These are phyloP conservation scores for Rhynchospora pubera DNA, from an alignment of 176 grass and related monocot species.

Conservation along the genomic window DNA sequence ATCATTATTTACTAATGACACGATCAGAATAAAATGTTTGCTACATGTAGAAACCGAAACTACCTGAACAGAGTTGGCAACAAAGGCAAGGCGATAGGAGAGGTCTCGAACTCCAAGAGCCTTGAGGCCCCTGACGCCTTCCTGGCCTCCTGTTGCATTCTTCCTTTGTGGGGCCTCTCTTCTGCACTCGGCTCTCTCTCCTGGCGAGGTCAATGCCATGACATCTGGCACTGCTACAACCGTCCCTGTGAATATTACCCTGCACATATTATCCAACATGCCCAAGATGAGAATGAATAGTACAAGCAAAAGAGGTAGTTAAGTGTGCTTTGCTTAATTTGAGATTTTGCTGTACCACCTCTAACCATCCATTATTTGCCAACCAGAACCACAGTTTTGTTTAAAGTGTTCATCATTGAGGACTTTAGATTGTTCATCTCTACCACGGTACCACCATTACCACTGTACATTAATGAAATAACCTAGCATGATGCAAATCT, in stretches of 20 bases:
- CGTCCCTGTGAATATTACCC: conserved; percentile 82
- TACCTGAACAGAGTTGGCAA: conserved; percentile 93
- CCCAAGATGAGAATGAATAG: neutral
- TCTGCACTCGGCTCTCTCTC: conserved; percentile 89
- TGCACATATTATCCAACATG: conserved; percentile 20
- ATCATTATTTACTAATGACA: neutral
- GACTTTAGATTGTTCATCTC: neutral
- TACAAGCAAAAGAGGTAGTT: neutral
- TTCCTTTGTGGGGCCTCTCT: conserved; percentile 79
- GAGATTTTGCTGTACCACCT: neutral
- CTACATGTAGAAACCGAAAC: conserved; percentile 13
- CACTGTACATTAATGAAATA: neutral
- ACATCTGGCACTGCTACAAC: conserved; percentile 93
- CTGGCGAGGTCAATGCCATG: conserved; percentile 92
- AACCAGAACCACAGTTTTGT: neutral
- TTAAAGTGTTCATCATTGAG: neutral
- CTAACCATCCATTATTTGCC: neutral
- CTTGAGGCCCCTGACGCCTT: conserved; percentile 86
- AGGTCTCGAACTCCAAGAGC: conserved; percentile 85
- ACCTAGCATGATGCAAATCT: neutral
- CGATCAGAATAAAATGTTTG: neutral
- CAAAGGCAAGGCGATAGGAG: conserved; percentile 89
- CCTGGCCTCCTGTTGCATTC: conserved; percentile 58
- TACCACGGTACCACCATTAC: neutral
- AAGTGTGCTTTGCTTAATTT: neutral